Evolutionary conservation across 2,329 filamentous ascomycete genomes (phyloP), one percentile per base, ranked within the genome.

Genomic region (Fusarium sp.): DNA sequence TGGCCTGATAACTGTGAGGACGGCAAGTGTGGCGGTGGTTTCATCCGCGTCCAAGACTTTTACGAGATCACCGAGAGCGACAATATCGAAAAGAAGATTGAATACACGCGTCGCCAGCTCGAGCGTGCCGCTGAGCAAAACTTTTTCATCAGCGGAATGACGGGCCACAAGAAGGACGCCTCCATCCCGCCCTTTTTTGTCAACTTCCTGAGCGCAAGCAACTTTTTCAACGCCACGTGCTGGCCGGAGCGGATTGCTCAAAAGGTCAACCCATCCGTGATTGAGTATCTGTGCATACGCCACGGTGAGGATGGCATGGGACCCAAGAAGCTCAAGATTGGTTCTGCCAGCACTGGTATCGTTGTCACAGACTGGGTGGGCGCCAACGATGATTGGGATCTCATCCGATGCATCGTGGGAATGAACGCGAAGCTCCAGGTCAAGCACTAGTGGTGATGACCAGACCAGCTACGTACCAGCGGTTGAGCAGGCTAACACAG

Each of bases 361-460:
- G 92, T 98, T 52, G 93, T 98, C 29, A 97, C 93, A 71, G 97
- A 99, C 83, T 98, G 94, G 94, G 95, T 98, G 60, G 97, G 97
- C 3, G 86, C 92, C 70, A 88, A 92, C 72, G 95, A 92, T 1
- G 93, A 98, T 83, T 99, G 96, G 96, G 95, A 98, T 84, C 83
- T 98, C 64, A 90, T 97, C 39, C 90, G 92, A 73, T 94, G 94
- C 83, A 92, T 98, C 77, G 92, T 98, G 8, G 95, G 94, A 8
- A 95, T 97, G 94, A 99, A 99, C 81, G 90, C 93, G 27, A 92
- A 86, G 72, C 79, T 92, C 70, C 87, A 91, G 78, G 77, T 88
- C 63, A 86, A 84, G 77, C 78, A 82, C 65, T 85, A 84, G 48
- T 14, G 76, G 27, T 29, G 31, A 37, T 54, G 22, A 16, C 20